Base-by-base conservation (phyloP, 192 early-diverging fungal species). In the Pilaira anomala region DNA sequence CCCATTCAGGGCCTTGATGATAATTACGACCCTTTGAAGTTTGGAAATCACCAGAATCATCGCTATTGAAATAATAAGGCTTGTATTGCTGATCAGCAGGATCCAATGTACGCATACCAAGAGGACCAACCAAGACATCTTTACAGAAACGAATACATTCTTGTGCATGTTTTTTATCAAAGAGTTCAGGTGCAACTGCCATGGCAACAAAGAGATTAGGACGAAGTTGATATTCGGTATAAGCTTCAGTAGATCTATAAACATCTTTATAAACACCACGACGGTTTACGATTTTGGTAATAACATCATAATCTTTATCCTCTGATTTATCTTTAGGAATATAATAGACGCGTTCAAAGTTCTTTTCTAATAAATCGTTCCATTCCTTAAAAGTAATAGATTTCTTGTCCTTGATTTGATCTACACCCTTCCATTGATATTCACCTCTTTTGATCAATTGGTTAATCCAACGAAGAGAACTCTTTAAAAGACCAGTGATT, bases 21-120 rank as follows among this genome's bases (percentile, higher is more conserved):
- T 99, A 99, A 68, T 99, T 99, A 76, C 91, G 91, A 18, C 97
- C 97, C 63, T 99, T 96, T 2, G 97, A 96, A 1, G 96, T 83
- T 11, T 85, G 76, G 8, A 86, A 74, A 62, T 99, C 96, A 46
- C 73, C 71, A 13, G 87, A 87, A 63, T 99, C 93, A 70, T 99
- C 89, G 46, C 78, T 78, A 71, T 99, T 99, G 72, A 96, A 87
- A 71, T 99, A 99, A 52, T 85, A 59, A n/a, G 93, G 93, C 28
- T 93, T 85, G 69, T 99, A 98, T n/a, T 83, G 86, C 80, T 85
- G 88, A 69, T 99, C 97, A 2, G 52, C 56, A n/a, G 96, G 97
- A 76, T 99, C 96, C 46, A 99, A 74, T 1, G 97, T 98, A 62
- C 92, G 88, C 82, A 99, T 96, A 18, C 96, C 93, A 36, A 98